phyloP scores from a whole-genome alignment of 805 yeast genomes.

The Nakazawaea sp. region DNA sequence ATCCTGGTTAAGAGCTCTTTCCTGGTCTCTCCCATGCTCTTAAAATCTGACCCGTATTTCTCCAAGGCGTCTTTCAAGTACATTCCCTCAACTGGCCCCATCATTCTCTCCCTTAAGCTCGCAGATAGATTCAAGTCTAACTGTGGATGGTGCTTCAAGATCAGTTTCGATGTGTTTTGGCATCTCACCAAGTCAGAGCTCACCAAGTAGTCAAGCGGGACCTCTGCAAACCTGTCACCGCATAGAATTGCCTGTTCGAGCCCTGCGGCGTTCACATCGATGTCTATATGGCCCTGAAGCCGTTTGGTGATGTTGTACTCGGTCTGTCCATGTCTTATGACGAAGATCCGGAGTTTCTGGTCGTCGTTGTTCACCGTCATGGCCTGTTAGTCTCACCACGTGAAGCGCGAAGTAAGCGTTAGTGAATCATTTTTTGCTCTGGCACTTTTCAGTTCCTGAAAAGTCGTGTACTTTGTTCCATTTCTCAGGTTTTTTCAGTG shows the following conservation, averaged over 20 bases:
- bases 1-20: conserved; percentile 43
- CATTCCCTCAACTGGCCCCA: conserved; percentile 83
- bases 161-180: conserved; percentile 44
- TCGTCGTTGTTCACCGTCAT: conserved; percentile 15
- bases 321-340: conserved; percentile 84
- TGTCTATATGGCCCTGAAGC: conserved; percentile 74
- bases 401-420: too few relatives aligned
- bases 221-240: conserved; percentile 35
- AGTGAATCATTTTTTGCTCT: too few relatives aligned
- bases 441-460: too few relatives aligned
- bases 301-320: conserved; percentile 62
- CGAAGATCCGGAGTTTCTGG: conserved; percentile 31
- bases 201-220: conserved; percentile 38
- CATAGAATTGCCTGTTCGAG: conserved; percentile 48
- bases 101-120: conserved; percentile 60
- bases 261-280: conserved; percentile 58
- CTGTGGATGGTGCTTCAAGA: conserved; percentile 24
- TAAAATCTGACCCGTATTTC: conserved; percentile 49
- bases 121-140: conserved; percentile 26
- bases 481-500: too few relatives aligned
- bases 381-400: too few relatives aligned
- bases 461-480: too few relatives aligned
- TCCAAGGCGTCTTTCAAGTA: conserved; percentile 54
- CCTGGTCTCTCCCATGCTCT: conserved; percentile 60
- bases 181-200: conserved; percentile 56